phyloP scores from a whole-genome alignment of 139 green algal genomes.

The Ettlia oleoabundans region DNA sequence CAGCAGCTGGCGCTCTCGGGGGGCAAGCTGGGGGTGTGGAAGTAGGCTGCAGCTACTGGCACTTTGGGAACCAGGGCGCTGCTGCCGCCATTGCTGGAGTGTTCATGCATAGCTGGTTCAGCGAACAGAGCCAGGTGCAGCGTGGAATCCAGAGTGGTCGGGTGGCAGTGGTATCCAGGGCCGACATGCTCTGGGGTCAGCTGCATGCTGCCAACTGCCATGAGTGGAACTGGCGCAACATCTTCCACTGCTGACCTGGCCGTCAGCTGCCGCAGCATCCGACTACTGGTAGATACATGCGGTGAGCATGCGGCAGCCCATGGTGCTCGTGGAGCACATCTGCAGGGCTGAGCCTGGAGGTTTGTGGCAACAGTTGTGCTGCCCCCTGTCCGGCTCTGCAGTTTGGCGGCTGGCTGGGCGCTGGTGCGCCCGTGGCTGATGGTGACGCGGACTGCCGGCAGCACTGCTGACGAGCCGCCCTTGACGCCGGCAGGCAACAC shows the following conservation, averaged over 20 bases:
- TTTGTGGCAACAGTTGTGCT: neutral
- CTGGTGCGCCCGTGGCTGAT: neutral
- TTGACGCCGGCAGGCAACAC: neutral
- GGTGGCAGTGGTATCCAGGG: constrained; percentile 17
- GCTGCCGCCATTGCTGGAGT: neutral
- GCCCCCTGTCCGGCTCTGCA: neutral
- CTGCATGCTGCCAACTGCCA: neutral
- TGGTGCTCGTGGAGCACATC: too few relatives aligned
- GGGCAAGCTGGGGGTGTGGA: neutral
- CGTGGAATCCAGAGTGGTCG: neutral
- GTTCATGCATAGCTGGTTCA: neutral
- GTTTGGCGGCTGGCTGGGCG: neutral
- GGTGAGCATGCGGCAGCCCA: too few relatives aligned
- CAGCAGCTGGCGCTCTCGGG: neutral
- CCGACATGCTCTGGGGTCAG: neutral
- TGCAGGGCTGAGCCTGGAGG: neutral
- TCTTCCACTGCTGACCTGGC: neutral
- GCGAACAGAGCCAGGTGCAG: constrained; percentile 17
- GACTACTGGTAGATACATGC: too few relatives aligned
- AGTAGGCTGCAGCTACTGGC: constrained; percentile 6
- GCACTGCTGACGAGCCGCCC: neutral
- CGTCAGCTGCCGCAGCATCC: too few relatives aligned
- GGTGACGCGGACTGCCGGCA: neutral
- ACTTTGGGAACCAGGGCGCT: neutral
- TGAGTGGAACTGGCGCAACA: neutral